A percentile compares a stretch with the other conserved stretches of the same genome.
These are phyloP conservation scores for Populus deltoides DNA, from an alignment of 345 rosid species.

Conservation along the genomic window DNA sequence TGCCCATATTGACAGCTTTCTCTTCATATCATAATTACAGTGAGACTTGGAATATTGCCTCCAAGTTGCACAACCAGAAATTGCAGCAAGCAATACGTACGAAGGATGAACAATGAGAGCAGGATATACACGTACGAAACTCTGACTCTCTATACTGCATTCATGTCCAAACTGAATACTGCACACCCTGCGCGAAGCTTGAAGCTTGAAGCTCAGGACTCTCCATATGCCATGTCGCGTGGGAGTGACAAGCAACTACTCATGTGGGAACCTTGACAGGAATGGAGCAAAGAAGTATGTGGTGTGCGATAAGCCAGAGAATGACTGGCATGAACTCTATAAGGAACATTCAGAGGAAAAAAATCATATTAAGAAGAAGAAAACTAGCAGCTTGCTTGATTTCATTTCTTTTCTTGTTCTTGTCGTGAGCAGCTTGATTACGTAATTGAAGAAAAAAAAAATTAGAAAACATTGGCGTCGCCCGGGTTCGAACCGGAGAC, in stretches of 20 bases:
- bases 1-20: constrained; percentile 19
- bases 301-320: constrained; percentile 34
- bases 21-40: constrained; percentile 29
- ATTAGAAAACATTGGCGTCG: constrained; percentile 43
- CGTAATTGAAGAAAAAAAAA: too few species aligned
- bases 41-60: constrained; percentile 16
- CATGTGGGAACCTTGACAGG: constrained; percentile 33
- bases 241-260: neutral
- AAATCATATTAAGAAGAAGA: too few species aligned
- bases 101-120: constrained; percentile 16
- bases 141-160: constrained; percentile 33
- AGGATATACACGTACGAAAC: neutral
- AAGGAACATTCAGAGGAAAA: too few species aligned
- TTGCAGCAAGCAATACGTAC: constrained; percentile 10
- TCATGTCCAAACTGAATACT: constrained; percentile 25
- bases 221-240: constrained; percentile 9
- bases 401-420: too few species aligned
- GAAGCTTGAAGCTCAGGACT: constrained; percentile 4
- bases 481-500: constrained; percentile 93
- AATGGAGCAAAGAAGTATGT: constrained; percentile 33
- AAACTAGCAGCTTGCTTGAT: too few species aligned
- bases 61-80: constrained; percentile 32
- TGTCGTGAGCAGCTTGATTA: too few species aligned
- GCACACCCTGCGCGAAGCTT: constrained; percentile 9
- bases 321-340: too few species aligned